These are phyloP conservation scores for Fusarium aywerte DNA, from an alignment of 2,329 filamentous ascomycete genomes.

Conservation along the genomic window DNA sequence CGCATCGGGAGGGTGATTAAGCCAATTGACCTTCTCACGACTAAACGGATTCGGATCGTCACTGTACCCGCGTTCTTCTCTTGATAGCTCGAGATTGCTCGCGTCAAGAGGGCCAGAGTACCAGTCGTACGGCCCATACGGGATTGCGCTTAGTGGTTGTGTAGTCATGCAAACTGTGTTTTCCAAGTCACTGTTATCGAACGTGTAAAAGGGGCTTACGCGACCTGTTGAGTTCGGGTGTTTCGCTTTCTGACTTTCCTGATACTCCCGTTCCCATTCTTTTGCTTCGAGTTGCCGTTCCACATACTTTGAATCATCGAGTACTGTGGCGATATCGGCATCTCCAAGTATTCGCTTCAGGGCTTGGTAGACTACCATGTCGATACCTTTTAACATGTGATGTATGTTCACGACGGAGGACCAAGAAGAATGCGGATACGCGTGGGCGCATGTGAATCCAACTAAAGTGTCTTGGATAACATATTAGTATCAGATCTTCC, in stretches of 20 bases:
- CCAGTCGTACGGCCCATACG: neutral
- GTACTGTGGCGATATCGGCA: slow-evolving; percentile 3
- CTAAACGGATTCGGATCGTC: neutral
- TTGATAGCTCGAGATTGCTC: neutral
- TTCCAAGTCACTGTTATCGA: neutral
- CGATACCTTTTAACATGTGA: slow-evolving; percentile 57
- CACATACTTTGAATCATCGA: slow-evolving; percentile 3
- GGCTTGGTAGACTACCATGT: slow-evolving; percentile 55
- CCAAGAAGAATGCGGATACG: slow-evolving; percentile 56
- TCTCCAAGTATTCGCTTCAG: slow-evolving; percentile 12
- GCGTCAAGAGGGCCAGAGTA: neutral
- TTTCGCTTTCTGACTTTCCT: neutral
- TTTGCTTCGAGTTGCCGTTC: rapidly evolving
- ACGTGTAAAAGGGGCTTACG: neutral
- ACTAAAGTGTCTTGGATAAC: slow-evolving; percentile 53
- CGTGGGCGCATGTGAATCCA: slow-evolving; percentile 59
- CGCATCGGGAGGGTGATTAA: slow-evolving; percentile 4
- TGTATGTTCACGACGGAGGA: slow-evolving; percentile 45
- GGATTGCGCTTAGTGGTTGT: neutral
- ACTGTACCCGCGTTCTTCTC: neutral
- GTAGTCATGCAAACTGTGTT: neutral
- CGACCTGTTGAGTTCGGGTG: neutral
- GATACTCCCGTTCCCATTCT: neutral
- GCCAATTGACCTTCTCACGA: slow-evolving; percentile 8
- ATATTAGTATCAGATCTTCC: neutral